Evolutionary conservation across 83 land plant genomes (phyloP).

Genomic region (Picea mariana): DNA sequence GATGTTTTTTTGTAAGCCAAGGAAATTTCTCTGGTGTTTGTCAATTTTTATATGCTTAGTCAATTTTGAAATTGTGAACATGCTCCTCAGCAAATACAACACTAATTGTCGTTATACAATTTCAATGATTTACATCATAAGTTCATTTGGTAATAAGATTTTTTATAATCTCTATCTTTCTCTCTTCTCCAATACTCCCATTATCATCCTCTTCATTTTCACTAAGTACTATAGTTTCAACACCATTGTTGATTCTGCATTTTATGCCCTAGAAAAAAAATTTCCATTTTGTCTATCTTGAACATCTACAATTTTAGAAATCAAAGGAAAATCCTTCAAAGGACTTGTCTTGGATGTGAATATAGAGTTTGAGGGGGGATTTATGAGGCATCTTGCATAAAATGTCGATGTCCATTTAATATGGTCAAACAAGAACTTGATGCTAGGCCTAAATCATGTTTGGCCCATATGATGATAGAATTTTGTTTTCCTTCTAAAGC

Average conservation of each 20-base stretch:
- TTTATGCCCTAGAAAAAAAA: neutral
- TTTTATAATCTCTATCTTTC: neutral
- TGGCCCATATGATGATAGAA: no score
- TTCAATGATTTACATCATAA: neutral
- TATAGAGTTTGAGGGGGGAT: no score
- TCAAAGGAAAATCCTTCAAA: neutral
- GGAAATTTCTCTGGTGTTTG: neutral
- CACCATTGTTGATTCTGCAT: neutral
- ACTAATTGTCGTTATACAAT: neutral
- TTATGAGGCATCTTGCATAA: no score
- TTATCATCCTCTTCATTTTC: neutral
- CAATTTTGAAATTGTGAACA: neutral
- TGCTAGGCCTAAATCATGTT: no score
- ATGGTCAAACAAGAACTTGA: no score
- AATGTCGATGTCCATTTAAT: no score
- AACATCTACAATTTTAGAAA: neutral
- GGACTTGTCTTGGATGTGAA: neutral
- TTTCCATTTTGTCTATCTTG: neutral
- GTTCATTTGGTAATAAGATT: neutral
- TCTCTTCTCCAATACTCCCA: neutral
- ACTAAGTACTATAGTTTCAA: conserved; percentile 8
- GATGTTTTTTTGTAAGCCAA: neutral
- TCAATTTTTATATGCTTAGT: neutral
- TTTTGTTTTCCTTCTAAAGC: no score
- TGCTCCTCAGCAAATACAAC: neutral